A percentile compares a stretch with the other conserved stretches of the same genome.
Conservation (phyloP, 2,329 filamentous ascomycete genomes). For the Aspergillus caelatus region DNA sequence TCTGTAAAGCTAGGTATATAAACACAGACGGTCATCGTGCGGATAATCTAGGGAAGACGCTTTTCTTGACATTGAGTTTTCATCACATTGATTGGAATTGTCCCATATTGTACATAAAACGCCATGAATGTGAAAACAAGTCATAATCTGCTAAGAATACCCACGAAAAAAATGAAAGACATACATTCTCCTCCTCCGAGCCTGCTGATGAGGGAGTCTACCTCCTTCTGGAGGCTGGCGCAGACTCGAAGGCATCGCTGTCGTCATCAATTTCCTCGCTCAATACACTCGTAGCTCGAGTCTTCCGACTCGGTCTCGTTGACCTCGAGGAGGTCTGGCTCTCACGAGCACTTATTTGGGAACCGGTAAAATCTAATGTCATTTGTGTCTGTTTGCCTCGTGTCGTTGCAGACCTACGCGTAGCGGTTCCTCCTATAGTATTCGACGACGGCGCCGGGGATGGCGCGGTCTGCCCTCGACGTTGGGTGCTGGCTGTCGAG, state of each 20-base stretch:
- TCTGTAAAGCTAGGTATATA: not conserved
- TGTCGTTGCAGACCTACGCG: conserved; percentile 27
- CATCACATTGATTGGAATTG: not conserved
- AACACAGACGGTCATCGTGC: not conserved
- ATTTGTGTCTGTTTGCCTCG: conserved; percentile 39
- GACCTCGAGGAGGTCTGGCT: conserved; percentile 11
- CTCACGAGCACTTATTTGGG: conserved; percentile 37
- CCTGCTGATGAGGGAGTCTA: conserved; percentile 8
- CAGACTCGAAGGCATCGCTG: conserved; percentile 51
- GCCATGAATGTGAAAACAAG: not conserved
- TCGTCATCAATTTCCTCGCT: conserved; percentile 48
- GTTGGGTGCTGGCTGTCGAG: conserved; percentile 25
- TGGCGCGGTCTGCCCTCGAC: conserved; percentile 30
- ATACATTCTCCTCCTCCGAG: not conserved
- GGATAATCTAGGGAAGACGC: not conserved
- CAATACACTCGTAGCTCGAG: conserved; percentile 36
- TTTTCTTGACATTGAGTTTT: not conserved
- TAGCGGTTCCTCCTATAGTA: conserved; percentile 30
- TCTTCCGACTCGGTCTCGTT: conserved; percentile 34
- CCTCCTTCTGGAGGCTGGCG: conserved; percentile 29
- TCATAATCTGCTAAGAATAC: not conserved
- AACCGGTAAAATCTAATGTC: conserved; percentile 45
- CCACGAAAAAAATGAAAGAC: not conserved
- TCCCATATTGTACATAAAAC: not conserved
- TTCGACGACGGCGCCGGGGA: conserved; percentile 39